These are phyloP conservation scores for Fusarium sp. DNA, from an alignment of 2,329 filamentous ascomycete genomes.

Conservation along the genomic window DNA sequence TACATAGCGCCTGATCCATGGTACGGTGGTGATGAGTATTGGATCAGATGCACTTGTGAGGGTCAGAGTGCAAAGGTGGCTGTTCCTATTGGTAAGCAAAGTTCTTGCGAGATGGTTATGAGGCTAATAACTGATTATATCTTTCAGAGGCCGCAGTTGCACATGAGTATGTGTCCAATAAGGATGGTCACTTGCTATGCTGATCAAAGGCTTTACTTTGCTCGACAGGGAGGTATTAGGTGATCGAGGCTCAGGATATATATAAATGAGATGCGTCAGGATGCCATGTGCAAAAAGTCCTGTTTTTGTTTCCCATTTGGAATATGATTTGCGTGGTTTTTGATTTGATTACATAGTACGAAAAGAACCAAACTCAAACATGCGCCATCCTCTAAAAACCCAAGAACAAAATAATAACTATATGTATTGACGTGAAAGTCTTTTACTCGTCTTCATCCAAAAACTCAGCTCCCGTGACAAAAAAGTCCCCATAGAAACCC, in stretches of 20 bases:
- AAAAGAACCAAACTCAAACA: too few species aligned
- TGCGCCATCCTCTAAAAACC: too few species aligned
- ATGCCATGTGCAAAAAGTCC: too few species aligned
- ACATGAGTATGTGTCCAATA: conserved; percentile 14
- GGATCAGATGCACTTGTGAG: background rate
- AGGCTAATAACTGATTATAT: accelerated
- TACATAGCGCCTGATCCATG: conserved; percentile 13
- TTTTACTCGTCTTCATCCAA: too few species aligned
- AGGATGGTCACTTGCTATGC: background rate
- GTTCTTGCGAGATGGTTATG: background rate
- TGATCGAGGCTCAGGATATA: background rate
- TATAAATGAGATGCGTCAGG: too few species aligned
- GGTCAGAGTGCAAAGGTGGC: background rate
- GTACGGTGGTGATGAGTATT: background rate
- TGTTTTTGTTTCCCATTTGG: too few species aligned
- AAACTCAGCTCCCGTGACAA: too few species aligned
- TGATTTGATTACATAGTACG: too few species aligned
- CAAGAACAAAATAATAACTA: too few species aligned
- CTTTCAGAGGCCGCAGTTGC: background rate
- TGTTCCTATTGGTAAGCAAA: background rate
- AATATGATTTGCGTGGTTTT: too few species aligned
- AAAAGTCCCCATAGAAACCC: too few species aligned
- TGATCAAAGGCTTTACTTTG: background rate
- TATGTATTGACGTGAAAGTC: too few species aligned
- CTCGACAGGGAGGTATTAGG: background rate